phyloP scores from a whole-genome alignment of 345 rosid genomes.

The Erysimum cheiranthoides region DNA sequence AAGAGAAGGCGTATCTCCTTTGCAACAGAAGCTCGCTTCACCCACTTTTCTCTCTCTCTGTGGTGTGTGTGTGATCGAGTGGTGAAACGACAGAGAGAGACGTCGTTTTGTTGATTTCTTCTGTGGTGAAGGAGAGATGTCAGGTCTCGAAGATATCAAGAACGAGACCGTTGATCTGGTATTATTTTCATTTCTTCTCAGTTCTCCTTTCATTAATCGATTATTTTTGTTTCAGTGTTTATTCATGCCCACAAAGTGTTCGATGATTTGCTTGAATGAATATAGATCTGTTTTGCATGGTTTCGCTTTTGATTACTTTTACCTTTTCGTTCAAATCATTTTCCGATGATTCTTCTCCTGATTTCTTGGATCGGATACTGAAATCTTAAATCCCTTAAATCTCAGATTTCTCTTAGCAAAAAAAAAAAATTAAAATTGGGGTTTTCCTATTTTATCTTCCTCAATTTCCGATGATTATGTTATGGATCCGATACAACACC shows the following conservation, averaged over 20 bases:
- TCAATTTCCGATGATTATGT: constrained; percentile 11
- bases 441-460: neutral
- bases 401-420: neutral
- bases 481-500: neutral
- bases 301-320: neutral
- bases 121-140: constrained; percentile 25
- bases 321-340: neutral
- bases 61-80: constrained; percentile 36
- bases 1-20: constrained; percentile 32
- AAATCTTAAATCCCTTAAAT: neutral
- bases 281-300: constrained; percentile 44
- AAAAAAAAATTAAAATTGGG: no score
- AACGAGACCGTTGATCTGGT: constrained; percentile 75
- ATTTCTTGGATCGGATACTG: constrained; percentile 32
- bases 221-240: neutral
- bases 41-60: constrained; percentile 34
- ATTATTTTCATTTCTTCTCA: constrained; percentile 3
- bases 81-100: constrained; percentile 43
- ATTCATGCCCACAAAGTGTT: constrained; percentile 42
- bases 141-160: constrained; percentile 68
- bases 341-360: neutral
- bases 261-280: constrained; percentile 43
- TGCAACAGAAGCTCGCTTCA: constrained; percentile 48
- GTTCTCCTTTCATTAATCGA: neutral
- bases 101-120: constrained; percentile 36